Percentiles rank a stretch among this genome's conserved stretches.
Conservation (phyloP, 129 eudicot species). For the Artemisia annua region DNA sequence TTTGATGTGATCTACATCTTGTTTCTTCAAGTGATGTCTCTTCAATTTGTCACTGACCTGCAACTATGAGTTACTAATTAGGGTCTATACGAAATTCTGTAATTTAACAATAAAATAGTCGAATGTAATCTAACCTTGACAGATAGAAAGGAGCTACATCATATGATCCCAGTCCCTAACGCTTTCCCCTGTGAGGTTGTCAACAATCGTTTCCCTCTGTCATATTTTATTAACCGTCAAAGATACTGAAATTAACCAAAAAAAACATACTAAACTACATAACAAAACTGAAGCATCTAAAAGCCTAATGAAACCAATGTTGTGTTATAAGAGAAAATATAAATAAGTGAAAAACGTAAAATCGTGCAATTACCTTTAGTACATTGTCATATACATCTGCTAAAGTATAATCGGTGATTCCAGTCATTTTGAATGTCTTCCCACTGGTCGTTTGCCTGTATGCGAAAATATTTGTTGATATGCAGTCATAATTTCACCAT, state of each 20-base stretch:
- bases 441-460: no score
- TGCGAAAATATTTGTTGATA: no score
- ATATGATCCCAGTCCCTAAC: constrained; percentile 80
- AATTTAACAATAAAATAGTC: background rate
- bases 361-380: constrained; percentile 61
- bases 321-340: background rate
- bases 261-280: background rate
- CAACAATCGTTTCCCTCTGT: constrained; percentile 93
- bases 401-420: constrained; percentile 84
- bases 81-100: background rate
- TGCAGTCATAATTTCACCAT: no score
- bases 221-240: constrained; percentile 6
- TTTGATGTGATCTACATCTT: constrained; percentile 98
- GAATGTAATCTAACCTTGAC: constrained; percentile 62
- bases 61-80: constrained; percentile 27
- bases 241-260: constrained; percentile 4
- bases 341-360: constrained; percentile 2
- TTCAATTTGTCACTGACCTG: constrained; percentile 95
- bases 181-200: constrained; percentile 86
- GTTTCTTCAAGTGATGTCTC: constrained; percentile 86
- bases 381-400: constrained; percentile 85
- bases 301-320: constrained; percentile 44
- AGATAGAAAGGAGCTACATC: constrained; percentile 75
- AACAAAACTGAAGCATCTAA: constrained; percentile 51
- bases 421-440: no score